Conservation (phyloP, 1,284 basidiomycete genomes). For the Cryptococcus sp. region DNA sequence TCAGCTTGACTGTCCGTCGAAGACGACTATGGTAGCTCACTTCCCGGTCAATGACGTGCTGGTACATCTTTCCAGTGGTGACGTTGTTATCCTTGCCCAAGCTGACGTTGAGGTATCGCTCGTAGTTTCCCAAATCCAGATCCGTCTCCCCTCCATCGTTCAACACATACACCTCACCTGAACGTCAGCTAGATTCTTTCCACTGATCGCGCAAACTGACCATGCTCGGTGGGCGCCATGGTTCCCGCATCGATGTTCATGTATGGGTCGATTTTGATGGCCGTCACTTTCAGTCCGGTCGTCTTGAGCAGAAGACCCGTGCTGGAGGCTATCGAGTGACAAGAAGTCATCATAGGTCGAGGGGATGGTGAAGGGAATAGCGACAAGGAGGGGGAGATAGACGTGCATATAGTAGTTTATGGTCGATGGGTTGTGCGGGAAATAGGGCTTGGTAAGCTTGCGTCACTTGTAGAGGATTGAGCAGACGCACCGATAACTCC, state of each 20-base stretch:
- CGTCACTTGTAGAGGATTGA: constrained; percentile 1
- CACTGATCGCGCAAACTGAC: no score
- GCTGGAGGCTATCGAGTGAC: constrained; percentile 67
- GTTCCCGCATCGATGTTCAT: constrained; percentile 99
- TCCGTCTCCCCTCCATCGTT: constrained; percentile 99
- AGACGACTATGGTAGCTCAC: constrained; percentile 50
- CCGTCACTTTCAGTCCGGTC: constrained; percentile 89
- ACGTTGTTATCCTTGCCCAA: constrained; percentile 94
- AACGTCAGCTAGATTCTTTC: constrained; percentile 8
- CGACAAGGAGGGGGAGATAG: background rate
- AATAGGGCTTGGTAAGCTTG: constrained; percentile 7
- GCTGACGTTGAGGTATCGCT: constrained; percentile 93
- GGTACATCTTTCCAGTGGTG: constrained; percentile 97
- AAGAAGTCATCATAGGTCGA: constrained; percentile 13
- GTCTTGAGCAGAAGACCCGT: constrained; percentile 95
- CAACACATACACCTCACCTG: constrained; percentile 95
- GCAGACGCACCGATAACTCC: constrained; percentile 75
- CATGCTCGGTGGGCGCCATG: constrained; percentile 98
- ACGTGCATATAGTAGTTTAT: background rate
- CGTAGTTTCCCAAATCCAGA: constrained; percentile 96
- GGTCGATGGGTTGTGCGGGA: constrained; percentile 5
- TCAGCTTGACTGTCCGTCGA: background rate
- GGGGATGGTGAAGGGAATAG: constrained; percentile 6
- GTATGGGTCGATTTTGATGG: constrained; percentile 99
- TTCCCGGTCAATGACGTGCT: constrained; percentile 96